phyloP scores from a whole-genome alignment of 2,329 filamentous ascomycete species.

The Nemania serpens region DNA sequence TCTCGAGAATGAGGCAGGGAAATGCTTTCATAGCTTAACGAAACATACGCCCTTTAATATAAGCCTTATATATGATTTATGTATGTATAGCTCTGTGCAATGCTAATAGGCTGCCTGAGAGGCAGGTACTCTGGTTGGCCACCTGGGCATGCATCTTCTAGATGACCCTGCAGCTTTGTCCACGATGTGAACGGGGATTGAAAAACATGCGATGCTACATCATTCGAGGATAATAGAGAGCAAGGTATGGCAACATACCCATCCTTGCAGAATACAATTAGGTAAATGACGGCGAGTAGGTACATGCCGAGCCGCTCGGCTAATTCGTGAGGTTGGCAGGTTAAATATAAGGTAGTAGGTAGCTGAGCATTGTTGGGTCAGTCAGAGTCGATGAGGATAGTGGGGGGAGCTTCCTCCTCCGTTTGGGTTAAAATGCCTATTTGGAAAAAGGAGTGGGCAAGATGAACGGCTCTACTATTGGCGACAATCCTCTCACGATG shows the following conservation, averaged over 20 bases:
- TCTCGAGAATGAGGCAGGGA: neutral
- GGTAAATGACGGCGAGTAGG: neutral
- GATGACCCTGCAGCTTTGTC: neutral
- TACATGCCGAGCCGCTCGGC: conserved; percentile 30
- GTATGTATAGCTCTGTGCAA: neutral
- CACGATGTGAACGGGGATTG: conserved; percentile 6
- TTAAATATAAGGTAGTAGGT: conserved; percentile 32
- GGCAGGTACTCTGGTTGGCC: neutral
- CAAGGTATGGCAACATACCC: neutral
- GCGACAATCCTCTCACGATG: conserved; percentile 6
- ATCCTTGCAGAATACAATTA: neutral
- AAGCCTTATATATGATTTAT: neutral
- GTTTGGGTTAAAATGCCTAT: neutral
- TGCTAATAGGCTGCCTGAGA: neutral
- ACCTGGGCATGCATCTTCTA: neutral
- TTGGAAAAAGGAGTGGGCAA: conserved; percentile 6
- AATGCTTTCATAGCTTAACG: neutral
- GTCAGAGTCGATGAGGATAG: neutral
- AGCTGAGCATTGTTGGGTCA: neutral
- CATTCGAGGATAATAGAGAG: conserved; percentile 13
- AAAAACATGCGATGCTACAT: conserved; percentile 20
- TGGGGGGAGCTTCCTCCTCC: neutral
- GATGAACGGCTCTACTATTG: conserved; percentile 21
- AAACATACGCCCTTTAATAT: neutral
- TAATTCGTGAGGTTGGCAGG: conserved; percentile 32